Conservation (phyloP, 2,329 filamentous ascomycete genomes). For the Paraconiothyrium brasiliense region DNA sequence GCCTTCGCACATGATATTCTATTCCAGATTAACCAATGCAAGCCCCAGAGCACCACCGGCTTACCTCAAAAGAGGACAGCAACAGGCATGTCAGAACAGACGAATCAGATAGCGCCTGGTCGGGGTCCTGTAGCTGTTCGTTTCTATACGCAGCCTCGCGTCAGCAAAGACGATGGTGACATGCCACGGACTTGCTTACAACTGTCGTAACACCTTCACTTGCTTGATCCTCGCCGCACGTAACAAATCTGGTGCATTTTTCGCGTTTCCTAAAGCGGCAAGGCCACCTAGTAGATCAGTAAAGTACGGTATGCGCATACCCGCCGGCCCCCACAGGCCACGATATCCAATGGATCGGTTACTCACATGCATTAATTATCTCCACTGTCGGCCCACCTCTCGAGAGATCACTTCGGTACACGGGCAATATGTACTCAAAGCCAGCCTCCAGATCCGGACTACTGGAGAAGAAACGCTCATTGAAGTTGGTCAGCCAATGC, state of each 20-base stretch:
- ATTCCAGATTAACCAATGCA: slow-evolving; percentile 1
- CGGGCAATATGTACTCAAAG: slow-evolving; percentile 25
- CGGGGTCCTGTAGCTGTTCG: slow-evolving; percentile 24
- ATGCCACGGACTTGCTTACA: slow-evolving; percentile 3
- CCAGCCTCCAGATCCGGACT: slow-evolving; percentile 12
- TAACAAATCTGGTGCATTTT: slow-evolving; percentile 21
- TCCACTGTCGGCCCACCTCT: slow-evolving; percentile 25
- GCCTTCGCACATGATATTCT: slow-evolving; percentile 26
- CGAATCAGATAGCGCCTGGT: slow-evolving; percentile 23
- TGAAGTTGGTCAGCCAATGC: slow-evolving; percentile 28
- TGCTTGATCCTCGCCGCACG: slow-evolving; percentile 25
- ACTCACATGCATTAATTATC: slow-evolving; percentile 24
- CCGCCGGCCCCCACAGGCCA: not conserved
- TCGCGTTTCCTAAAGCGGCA: slow-evolving; percentile 26
- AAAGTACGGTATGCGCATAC: too few species aligned
- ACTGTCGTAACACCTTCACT: slow-evolving; percentile 21
- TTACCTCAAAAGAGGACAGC: slow-evolving; percentile 27
- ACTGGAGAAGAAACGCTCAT: slow-evolving; percentile 24
- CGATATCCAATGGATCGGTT: not conserved
- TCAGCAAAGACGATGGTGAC: not conserved
- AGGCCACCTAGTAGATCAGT: slow-evolving; percentile 16
- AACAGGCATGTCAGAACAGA: slow-evolving; percentile 27
- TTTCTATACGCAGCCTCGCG: slow-evolving; percentile 3
- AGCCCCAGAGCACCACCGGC: not conserved
- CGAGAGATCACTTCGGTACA: slow-evolving; percentile 20